phyloP scores from a whole-genome alignment of 305 asterid genomes.

The Solanum hybrid region DNA sequence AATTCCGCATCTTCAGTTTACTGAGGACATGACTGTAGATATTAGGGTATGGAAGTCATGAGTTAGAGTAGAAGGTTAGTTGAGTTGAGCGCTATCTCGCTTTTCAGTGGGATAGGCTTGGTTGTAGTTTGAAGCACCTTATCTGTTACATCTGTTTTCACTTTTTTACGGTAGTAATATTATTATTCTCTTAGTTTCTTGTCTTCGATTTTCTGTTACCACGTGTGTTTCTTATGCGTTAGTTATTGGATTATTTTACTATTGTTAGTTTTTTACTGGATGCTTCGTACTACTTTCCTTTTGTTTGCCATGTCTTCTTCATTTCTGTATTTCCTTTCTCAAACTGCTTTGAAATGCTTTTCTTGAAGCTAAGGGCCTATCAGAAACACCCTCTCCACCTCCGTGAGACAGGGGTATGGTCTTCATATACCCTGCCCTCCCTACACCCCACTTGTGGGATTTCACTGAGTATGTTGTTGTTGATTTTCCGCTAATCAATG shows the following conservation, averaged over 20 bases:
- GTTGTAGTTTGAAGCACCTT: background rate
- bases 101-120: background rate
- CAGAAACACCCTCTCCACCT: background rate
- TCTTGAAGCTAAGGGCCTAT: background rate
- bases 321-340: background rate
- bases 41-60: background rate
- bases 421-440: background rate
- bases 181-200: background rate
- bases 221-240: background rate
- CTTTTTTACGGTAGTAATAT: background rate
- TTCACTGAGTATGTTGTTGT: background rate
- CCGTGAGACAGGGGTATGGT: background rate
- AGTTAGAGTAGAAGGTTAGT: background rate
- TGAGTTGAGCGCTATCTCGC: background rate
- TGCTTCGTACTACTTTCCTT: background rate
- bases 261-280: background rate
- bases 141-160: background rate
- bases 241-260: background rate
- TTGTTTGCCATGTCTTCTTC: background rate
- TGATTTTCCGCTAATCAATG: background rate
- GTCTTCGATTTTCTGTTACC: background rate
- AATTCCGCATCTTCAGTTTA: background rate
- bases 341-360: background rate
- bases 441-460: background rate
- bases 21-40: background rate